Evolutionary conservation across 192 early-diverging fungal species (phyloP), one percentile per base, ranked within the genome.

Genomic region (Paraglomus brasilianum): DNA sequence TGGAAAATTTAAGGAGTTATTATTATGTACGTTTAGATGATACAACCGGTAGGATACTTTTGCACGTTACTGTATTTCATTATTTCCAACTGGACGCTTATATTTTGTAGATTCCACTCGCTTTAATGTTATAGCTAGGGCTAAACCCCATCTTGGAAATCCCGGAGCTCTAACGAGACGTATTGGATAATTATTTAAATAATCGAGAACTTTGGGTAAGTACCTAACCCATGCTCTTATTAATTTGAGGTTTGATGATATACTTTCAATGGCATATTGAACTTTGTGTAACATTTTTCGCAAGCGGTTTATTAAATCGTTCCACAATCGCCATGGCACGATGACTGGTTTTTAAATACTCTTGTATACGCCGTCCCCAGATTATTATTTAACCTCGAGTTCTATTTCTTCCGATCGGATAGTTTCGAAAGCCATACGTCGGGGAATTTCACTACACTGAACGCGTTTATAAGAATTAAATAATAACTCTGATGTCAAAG

Each of bases 131-230:
- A 21, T 55, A 21, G 24, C 24, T 55, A 24, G 52, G n/a, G 52
- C 52, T 55, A 55, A 55, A 15, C 52, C 52, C 52, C 52, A 55
- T 24, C 24, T 55, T 17, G 52, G 24, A 24, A 24, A 55, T 17
- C 52, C 52, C n/a, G 52, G 52, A 55, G 52, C 52, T 55, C 52
- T 55, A 55, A 55, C 24, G 17, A 55, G 52, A 17, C 52, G 52
- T 55, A 55, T n/a, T n/a, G 52, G 52, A 55, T 55, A 55, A 55
- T 55, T 55, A 55, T 7, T 55, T 6, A 55, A 24, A 55, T 55
- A 17, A 55, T 55, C 52, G n/a, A 55, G n/a, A 21, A 55, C 52
- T 55, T 55, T 55, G 52, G 52, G 52, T 55, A 55, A 55, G 24
- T 55, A 11, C 17, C 24, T 55, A 55, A 55, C 52, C 52, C 52